A percentile compares a stretch with the other conserved stretches of the same genome.
These are phyloP conservation scores for Clonostachys chloroleuca DNA, from an alignment of 2,329 filamentous ascomycete genomes.

Conservation along the genomic window DNA sequence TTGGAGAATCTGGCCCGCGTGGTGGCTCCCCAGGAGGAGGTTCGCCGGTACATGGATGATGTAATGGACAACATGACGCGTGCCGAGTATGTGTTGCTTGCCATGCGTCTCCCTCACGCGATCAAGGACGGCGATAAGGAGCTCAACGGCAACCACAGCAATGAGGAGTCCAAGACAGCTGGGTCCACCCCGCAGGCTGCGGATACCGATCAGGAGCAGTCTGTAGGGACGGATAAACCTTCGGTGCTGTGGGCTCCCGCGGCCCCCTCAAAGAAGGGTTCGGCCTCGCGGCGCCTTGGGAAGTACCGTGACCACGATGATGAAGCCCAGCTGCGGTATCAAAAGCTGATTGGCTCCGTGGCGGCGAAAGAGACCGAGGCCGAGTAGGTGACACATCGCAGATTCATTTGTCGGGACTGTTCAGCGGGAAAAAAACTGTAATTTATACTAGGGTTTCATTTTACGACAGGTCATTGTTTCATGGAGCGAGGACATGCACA, in stretches of 20 bases:
- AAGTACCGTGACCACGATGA: conserved; percentile 4
- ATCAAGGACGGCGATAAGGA: conserved; percentile 22
- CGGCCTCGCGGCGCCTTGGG: background rate
- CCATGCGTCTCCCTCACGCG: conserved; percentile 57
- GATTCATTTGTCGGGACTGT: too few relatives aligned
- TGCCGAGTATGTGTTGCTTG: conserved; percentile 62
- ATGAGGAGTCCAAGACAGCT: conserved; percentile 22
- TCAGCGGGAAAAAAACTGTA: too few relatives aligned
- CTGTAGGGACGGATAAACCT: conserved; percentile 10
- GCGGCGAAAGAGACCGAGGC: conserved; percentile 3
- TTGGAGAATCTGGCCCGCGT: conserved; percentile 58
- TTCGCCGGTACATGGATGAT: conserved; percentile 64
- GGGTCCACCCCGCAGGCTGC: conserved; percentile 18
- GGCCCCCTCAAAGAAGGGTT: conserved; percentile 1
- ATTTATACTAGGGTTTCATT: too few relatives aligned
- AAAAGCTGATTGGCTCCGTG: conserved; percentile 5
- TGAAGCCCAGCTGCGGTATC: conserved; percentile 4
- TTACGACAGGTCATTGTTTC: too few relatives aligned
- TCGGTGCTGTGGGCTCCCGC: conserved; percentile 28
- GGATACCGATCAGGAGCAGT: conserved; percentile 5
- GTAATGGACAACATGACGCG: conserved; percentile 66
- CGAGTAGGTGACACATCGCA: too few relatives aligned
- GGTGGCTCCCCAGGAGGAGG: conserved; percentile 59
- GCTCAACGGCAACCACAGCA: conserved; percentile 6
- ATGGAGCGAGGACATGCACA: too few relatives aligned